Conservation (phyloP, 352 stramenopile genomes). For the Phytophthora multivora region DNA sequence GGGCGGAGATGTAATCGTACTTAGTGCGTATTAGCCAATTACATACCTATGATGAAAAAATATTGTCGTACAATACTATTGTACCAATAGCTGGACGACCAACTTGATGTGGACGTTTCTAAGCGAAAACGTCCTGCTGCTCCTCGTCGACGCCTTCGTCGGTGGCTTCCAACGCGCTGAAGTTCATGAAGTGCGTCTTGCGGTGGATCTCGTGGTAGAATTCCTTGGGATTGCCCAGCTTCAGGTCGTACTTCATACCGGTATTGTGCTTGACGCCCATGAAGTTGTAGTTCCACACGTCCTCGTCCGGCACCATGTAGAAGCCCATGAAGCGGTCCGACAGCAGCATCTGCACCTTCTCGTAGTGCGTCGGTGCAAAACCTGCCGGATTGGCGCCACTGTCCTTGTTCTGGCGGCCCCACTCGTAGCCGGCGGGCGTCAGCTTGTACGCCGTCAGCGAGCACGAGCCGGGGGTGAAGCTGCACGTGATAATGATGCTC, state of each 20-base stretch:
- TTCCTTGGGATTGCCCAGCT: conserved; percentile 97
- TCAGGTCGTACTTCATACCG: conserved; percentile 98
- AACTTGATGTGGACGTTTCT: background rate
- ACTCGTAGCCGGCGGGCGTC: conserved; percentile 96
- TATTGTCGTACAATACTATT: background rate
- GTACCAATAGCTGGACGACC: background rate
- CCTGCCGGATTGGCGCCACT: conserved; percentile 93
- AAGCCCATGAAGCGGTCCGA: conserved; percentile 99
- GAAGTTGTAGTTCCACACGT: conserved; percentile 99
- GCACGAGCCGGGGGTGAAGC: conserved; percentile 99
- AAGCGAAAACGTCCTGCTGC: conserved; percentile 87
- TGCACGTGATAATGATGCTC: conserved; percentile 97
- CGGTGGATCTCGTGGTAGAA: conserved; percentile 99
- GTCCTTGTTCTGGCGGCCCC: conserved; percentile 98
- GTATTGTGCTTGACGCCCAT: conserved; percentile 98
- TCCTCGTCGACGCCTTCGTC: conserved; percentile 94
- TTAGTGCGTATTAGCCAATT: conserved; percentile 5
- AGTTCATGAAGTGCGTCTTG: conserved; percentile 99
- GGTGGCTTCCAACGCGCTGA: conserved; percentile 96
- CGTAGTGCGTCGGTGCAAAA: conserved; percentile 97
- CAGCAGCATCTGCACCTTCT: conserved; percentile 99
- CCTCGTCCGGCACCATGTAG: conserved; percentile 99
- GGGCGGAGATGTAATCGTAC: conserved; percentile 9
- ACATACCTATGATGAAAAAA: conserved; percentile 3
- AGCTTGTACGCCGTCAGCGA: conserved; percentile 99